Evolutionary conservation across 2,329 filamentous ascomycete genomes (phyloP).

Genomic region (Nothopassalora personata): DNA sequence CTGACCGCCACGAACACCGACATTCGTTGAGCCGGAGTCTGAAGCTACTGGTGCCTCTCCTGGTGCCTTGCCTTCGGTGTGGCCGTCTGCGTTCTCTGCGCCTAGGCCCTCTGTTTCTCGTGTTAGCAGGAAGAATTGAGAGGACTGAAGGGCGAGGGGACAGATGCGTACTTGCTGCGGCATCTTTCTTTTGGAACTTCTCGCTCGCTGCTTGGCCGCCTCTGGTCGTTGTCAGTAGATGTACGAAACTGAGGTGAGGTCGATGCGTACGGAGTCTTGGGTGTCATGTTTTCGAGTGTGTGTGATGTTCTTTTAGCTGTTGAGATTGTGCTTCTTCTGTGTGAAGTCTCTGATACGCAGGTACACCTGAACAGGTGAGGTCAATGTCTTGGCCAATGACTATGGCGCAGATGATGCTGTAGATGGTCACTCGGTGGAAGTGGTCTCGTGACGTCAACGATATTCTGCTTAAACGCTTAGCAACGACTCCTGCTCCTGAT

Average conservation of each 20-base stretch:
- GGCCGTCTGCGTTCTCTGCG: constrained; percentile 31
- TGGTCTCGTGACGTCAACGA: constrained; percentile 5
- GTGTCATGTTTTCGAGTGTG: neutral
- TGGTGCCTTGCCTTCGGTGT: constrained; percentile 25
- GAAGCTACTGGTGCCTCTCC: constrained; percentile 33
- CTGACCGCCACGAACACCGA: constrained; percentile 27
- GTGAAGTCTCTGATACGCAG: neutral
- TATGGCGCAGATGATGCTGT: neutral
- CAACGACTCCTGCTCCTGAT: neutral
- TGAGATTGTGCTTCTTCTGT: neutral
- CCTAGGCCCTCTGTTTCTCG: constrained; percentile 26
- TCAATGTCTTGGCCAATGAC: neutral
- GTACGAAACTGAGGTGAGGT: neutral
- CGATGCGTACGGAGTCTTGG: constrained; percentile 23
- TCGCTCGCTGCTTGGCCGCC: constrained; percentile 30
- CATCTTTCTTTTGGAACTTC: constrained; percentile 34
- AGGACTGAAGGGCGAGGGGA: neutral
- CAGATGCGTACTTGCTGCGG: constrained; percentile 8
- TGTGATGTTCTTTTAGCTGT: neutral
- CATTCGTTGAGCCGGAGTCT: constrained; percentile 31
- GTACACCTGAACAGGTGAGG: neutral
- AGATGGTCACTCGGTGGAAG: constrained; percentile 14
- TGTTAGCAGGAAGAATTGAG: neutral
- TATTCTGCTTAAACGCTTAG: neutral
- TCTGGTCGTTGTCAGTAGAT: constrained; percentile 15